Percentiles rank a stretch among this genome's conserved stretches.
Evolutionary conservation across 2,329 filamentous ascomycete genomes (phyloP).

Genomic region (Echinosphaeria canescens): DNA sequence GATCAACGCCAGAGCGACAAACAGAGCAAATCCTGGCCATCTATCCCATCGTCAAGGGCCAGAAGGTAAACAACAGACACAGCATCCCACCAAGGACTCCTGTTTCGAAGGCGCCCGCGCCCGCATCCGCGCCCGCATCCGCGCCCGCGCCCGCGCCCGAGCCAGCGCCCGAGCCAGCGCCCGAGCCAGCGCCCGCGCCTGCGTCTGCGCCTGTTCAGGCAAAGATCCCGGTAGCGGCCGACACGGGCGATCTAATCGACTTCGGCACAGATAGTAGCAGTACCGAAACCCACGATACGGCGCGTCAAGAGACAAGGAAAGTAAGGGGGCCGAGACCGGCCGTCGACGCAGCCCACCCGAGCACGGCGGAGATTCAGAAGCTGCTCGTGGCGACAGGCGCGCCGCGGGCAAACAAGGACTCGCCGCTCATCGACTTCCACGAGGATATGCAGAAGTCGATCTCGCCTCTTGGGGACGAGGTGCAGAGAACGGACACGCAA

Average conservation of each 20-base stretch:
- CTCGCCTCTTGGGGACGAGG: slow-evolving; percentile 14
- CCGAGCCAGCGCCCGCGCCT: slow-evolving; percentile 4
- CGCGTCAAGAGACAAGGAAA: too few species aligned
- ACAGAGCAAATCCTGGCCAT: slow-evolving; percentile 71
- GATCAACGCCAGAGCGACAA: slow-evolving; percentile 42
- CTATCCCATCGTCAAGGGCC: slow-evolving; percentile 64
- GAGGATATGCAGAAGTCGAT: slow-evolving; percentile 26
- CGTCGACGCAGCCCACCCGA: slow-evolving; percentile 7
- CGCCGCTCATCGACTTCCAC: slow-evolving; percentile 33
- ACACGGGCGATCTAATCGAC: slow-evolving; percentile 28
- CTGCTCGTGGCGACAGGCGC: slow-evolving; percentile 25
- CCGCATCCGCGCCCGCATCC: slow-evolving; percentile 4
- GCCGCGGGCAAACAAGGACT: slow-evolving; percentile 15
- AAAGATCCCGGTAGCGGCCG: slow-evolving; percentile 1
- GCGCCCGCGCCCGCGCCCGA: slow-evolving; percentile 1
- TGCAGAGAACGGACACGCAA: slow-evolving; percentile 13
- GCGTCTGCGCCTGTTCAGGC: slow-evolving; percentile 4
- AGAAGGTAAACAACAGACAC: slow-evolving; percentile 32
- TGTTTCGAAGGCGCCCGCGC: slow-evolving; percentile 7
- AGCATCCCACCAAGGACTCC: slow-evolving; percentile 32
- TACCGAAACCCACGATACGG: slow-evolving; percentile 20
- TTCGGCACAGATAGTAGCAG: too few species aligned
- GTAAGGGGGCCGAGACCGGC: slow-evolving; percentile 3
- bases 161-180: slow-evolving; percentile 8
- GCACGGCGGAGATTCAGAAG: slow-evolving; percentile 15